Evolutionary conservation across 73 alveolate genomes (phyloP).

Genomic region (Tetrahymena borealis): DNA sequence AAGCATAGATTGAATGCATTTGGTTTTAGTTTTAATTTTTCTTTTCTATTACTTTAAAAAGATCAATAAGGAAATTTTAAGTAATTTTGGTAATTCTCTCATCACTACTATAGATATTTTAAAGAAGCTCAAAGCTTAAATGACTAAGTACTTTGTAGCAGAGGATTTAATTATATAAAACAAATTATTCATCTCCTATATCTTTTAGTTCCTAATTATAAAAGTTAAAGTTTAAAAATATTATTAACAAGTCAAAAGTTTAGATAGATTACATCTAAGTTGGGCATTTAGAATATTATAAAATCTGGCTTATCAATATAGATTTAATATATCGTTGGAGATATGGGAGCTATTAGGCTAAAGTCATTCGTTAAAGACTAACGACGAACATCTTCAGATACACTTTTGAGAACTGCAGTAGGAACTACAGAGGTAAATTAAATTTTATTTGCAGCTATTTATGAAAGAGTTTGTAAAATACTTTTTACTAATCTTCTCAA

Average conservation of each 20-base stretch:
- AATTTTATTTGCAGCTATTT: slow-evolving; percentile 22
- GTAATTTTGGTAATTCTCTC: not conserved
- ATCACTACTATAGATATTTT: not conserved
- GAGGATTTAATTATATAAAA: not conserved
- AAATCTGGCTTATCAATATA: slow-evolving; percentile 16
- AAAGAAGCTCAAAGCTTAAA: not conserved
- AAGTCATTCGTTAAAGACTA: not conserved
- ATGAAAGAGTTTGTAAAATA: slow-evolving; percentile 7
- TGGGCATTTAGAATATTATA: not conserved
- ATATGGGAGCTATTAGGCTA: slow-evolving; percentile 22
- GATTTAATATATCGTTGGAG: slow-evolving; percentile 26
- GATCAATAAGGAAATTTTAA: not conserved
- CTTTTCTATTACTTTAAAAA: not conserved
- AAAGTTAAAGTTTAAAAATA: no score
- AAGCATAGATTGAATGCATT: slow-evolving; percentile 23
- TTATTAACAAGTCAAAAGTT: no score
- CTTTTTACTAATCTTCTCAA: slow-evolving; percentile 13
- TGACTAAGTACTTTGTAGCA: not conserved
- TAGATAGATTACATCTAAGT: not conserved
- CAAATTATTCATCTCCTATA: not conserved
- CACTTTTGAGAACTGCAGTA: not conserved
- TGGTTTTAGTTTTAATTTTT: slow-evolving; percentile 14
- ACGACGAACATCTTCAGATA: not conserved
- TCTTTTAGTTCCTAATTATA: not conserved
- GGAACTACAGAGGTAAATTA: not conserved